Conservation (phyloP, 257 asterid species). For the Thymus mandschuricus region DNA sequence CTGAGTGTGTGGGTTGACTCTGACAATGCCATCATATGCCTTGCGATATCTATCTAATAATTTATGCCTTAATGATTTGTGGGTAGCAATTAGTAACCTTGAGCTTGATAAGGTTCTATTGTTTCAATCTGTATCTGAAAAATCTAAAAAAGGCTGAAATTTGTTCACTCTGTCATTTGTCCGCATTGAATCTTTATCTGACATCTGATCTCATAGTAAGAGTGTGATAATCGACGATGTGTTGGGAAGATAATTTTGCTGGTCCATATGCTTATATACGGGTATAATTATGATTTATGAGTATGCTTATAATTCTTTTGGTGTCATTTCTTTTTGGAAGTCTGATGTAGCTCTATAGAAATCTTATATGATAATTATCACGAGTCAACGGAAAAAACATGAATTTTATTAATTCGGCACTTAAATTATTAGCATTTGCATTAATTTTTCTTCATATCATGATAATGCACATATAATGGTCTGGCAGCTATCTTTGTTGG, state of each 20-base stretch:
- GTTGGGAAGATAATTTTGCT: background rate
- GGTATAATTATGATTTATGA: no score
- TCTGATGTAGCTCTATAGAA: background rate
- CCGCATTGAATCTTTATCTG: background rate
- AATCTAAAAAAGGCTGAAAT: background rate
- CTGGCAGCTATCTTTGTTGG: background rate
- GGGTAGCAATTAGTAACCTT: background rate
- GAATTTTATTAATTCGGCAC: background rate
- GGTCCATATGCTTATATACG: no score
- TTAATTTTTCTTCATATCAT: no score
- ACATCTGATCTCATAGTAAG: background rate
- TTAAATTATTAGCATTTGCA: background rate
- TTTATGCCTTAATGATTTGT: background rate
- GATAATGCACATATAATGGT: background rate
- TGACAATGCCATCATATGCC: background rate
- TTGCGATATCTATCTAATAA: background rate
- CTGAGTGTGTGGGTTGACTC: background rate
- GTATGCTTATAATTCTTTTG: no score
- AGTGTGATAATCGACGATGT: background rate
- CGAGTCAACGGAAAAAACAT: no score
- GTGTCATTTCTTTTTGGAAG: no score
- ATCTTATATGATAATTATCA: no score
- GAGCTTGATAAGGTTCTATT: background rate
- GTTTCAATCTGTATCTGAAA: background rate
- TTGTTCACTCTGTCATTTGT: background rate